Conservation (phyloP, 1,284 basidiomycete genomes). For the Papiliotrema laurentii region DNA sequence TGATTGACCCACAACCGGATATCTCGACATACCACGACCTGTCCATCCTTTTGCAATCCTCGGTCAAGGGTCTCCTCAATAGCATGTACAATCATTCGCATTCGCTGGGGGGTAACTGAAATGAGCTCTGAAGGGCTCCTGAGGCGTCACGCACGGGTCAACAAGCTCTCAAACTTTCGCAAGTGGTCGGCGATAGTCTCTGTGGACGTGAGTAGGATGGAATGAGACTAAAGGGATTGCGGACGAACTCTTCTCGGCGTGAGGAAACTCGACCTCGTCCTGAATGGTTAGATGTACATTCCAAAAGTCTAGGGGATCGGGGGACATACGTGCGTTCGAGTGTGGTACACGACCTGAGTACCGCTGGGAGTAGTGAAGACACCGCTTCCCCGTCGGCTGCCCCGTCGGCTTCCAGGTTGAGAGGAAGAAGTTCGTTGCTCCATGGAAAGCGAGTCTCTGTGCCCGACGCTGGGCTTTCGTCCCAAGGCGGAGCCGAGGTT, state of each 20-base stretch:
- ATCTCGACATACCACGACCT: slow-evolving; percentile 73
- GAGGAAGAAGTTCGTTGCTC: slow-evolving; percentile 14
- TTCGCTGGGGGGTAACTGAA: slow-evolving; percentile 81
- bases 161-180: slow-evolving; percentile 78
- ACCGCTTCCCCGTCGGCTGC: slow-evolving; percentile 50
- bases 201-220: slow-evolving; percentile 14
- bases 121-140: slow-evolving; percentile 5
- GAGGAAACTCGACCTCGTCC: slow-evolving; percentile 47
- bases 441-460: slow-evolving; percentile 10
- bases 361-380: slow-evolving; percentile 66
- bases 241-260: slow-evolving; percentile 45
- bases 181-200: slow-evolving; percentile 76
- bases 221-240: no score
- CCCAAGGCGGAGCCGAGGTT: slow-evolving; percentile 36
- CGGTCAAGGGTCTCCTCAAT: slow-evolving; percentile 88
- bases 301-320: not conserved
- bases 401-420: slow-evolving; percentile 10
- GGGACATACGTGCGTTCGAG: slow-evolving; percentile 43
- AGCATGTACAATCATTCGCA: slow-evolving; percentile 95
- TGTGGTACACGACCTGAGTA: slow-evolving; percentile 68
- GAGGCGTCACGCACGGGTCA: slow-evolving; percentile 47
- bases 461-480: slow-evolving; percentile 26
- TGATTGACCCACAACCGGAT: not conserved
- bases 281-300: slow-evolving; percentile 13
- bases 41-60: slow-evolving; percentile 74